Base-by-base conservation (phyloP, 148 eudicot genomes). In the Fagopyrum esculentum region DNA sequence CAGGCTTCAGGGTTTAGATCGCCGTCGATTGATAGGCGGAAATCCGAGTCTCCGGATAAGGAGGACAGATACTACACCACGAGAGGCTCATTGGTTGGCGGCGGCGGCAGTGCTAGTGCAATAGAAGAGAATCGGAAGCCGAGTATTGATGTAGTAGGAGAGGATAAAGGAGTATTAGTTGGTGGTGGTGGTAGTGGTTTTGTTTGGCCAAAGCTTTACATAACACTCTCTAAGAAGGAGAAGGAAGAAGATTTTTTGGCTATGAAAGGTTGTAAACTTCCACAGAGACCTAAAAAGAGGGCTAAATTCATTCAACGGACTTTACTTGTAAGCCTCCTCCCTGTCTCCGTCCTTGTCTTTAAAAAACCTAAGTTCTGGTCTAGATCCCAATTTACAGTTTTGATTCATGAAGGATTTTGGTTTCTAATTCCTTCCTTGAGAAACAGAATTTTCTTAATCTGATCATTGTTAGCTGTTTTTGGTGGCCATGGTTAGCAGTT, bases 231-330 rank as follows among this genome's bases (percentile, higher is more conserved):
- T n/a, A 96, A 89, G 54, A 96, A 96, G 84, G 99, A 96, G 64
- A 96, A 96, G 72, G 99, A 96, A 69, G 99, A 92, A 77, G 99
- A 96, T 84, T 96, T 96, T 77, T 68, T 96, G 85, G 97, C 94
- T 0, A 96, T 96, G 93, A 96, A 92, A 85, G 99, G 99, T 1
- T 96, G 93, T 81, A 96, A 92, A 71, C 90, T 82, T n/a, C 97
- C 99, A 63, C 98, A 96, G 74, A 88, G 99, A 82, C 99, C 99
- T 48, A 96, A 96, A 82, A 96, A 92, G 79, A 86, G 99, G 77
- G 97, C 94, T 45, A 96, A 96, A 70, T 77, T 87, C 56, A 81
- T 92, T 72, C 99, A 96, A 71, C 90, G 89, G 73, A 85, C 88
- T 68, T 80, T 96, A 64, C 85, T 86, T 77, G 99, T 96, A 82